Base-by-base conservation (phyloP, 1,284 basidiomycete genomes). In the Calocybe gambosa region DNA sequence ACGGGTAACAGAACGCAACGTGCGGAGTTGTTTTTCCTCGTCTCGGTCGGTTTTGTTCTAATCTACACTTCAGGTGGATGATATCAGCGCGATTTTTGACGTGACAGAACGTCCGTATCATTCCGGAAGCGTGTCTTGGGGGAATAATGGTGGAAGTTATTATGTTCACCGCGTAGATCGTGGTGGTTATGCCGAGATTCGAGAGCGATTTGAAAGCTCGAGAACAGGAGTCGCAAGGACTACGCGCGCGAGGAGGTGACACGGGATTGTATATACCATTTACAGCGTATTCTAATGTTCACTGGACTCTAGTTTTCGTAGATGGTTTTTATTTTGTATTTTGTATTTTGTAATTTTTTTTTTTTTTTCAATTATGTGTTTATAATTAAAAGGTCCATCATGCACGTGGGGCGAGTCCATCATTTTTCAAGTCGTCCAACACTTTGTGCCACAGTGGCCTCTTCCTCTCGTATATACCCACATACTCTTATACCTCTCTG, bases 71-170 rank as follows among this genome's bases (percentile, higher is more conserved):
- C 50, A 75, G 82, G 72, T 85, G 36, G 82, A 86, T 57, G 84
- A 87, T 55, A 84, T 88, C 49, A 78, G 78, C 49, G 74, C 82
- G 5, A 88, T 89, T 38, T 85, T 89, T 59, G 78, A 84, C 39
- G 83, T 87, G 8, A 71, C 70, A n/a, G 76, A 82, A 57, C 71
- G 69, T 16, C 64, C 70, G n/a, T 89, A 86, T 55, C 73, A 70
- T 45, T 78, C 81, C 3, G 83, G 84, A 18, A 77, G 77, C 48
- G 85, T 89, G 19, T 88, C 85, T 2, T 89, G 85, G 85, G 82
- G 77, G 9, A 77, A 77, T 48, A 73, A 70, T 31, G 76, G 78
- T 0, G 86, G 86, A 6, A 69, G 67, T 19, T 89, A 85, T 55
- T 89, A 82, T 55, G 58, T 88, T 50, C 86, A 89, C 55, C 75